Conservation (phyloP, 2,329 filamentous ascomycete genomes). For the Elsinoe perseae region DNA sequence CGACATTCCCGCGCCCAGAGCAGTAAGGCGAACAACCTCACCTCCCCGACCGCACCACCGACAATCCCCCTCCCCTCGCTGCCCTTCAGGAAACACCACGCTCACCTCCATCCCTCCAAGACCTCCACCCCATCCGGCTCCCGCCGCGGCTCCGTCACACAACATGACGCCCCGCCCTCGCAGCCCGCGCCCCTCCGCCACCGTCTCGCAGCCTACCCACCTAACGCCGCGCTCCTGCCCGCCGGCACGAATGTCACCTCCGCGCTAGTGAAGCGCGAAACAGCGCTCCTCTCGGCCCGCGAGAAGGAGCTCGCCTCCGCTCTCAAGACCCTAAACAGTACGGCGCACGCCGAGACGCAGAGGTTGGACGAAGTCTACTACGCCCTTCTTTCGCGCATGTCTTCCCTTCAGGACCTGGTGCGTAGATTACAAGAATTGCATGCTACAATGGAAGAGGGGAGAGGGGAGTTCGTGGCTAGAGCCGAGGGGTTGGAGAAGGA, state of each 20-base stretch:
- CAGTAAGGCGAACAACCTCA: background rate
- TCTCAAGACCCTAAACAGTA: constrained; percentile 44
- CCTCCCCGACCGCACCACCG: background rate
- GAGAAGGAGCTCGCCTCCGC: constrained; percentile 34
- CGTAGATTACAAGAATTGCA: constrained; percentile 60
- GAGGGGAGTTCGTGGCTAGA: constrained; percentile 53
- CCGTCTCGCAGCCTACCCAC: background rate
- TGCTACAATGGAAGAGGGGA: constrained; percentile 50
- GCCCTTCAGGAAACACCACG: background rate
- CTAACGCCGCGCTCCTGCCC: background rate
- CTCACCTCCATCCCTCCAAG: background rate
- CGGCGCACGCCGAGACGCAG: constrained; percentile 56
- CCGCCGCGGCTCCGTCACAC: constrained; percentile 2
- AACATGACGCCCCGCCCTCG: background rate
- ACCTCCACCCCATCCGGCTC: background rate
- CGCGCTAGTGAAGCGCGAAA: background rate
- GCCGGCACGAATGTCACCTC: background rate
- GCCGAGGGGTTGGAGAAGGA: constrained; percentile 71
- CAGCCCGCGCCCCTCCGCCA: background rate
- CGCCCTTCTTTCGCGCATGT: constrained; percentile 61
- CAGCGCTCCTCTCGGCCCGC: constrained; percentile 18
- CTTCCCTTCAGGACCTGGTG: constrained; percentile 56
- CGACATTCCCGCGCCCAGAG: background rate
- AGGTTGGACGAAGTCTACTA: constrained; percentile 69
- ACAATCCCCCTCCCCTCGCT: constrained; percentile 1